Base-by-base conservation (phyloP, 139 green algal species). In the Axilococcus clingmanii region DNA sequence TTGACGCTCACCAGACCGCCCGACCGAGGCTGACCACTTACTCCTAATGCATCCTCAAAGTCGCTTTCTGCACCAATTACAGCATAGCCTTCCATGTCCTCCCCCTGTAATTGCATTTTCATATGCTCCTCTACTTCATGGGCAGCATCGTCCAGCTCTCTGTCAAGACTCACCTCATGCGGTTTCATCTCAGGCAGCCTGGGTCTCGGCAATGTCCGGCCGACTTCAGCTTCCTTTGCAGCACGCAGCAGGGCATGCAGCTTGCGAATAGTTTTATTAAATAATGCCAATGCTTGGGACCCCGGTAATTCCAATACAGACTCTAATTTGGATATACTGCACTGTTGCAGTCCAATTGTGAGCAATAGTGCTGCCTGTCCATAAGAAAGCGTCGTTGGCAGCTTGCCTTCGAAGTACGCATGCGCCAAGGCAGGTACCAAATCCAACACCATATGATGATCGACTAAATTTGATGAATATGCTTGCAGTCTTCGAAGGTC, bases 391-490 rank as follows among this genome's bases (percentile, higher is more conserved):
- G 75, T 81, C 8, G 70, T 77, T 11, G 89, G 86, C 27, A 98
- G 55, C 25, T 56, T 52, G 2, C 76, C 63, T 0, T 68, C 65
- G 51, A 97, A 93, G 68, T 89, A 99, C 15, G 80, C 59, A 8
- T 55, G 55, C 1, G 86, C 71, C 32, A 99, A 61, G 3, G 69
- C 30, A 1, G 89, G 80, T 29, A 92, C 38, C 57, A 95, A 74
- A 65, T 95, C 87, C 44, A 88, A 56, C 7, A 94, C 67, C 31
- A 97, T 48, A 73, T 97, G 91, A 69, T 96, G 87, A 72, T 99
- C 92, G 23, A 94, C 86, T 37, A 99, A 68, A 55, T 82, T 92
- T 74, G 75, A 85, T 48, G 77, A 59, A 69, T 97, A 99, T 7
- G 87, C 86, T 77, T 97, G 74, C 29, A 79, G 43, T n/a, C 90